Conservation (phyloP, 2,329 filamentous ascomycete genomes). For the Ceratocystiopsis minuta region DNA sequence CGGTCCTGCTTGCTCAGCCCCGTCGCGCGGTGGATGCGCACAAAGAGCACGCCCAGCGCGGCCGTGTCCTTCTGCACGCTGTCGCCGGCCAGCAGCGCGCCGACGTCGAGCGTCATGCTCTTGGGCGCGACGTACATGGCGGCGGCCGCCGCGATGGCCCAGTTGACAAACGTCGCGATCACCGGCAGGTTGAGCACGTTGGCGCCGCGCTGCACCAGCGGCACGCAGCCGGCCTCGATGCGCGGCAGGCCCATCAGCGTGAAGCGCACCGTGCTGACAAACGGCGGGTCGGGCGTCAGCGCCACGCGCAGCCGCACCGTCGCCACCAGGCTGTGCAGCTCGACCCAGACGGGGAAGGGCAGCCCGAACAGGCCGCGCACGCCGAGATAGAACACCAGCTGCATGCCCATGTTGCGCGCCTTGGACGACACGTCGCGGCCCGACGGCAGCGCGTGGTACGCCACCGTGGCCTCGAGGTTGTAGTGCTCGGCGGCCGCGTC, state of each 20-base stretch:
- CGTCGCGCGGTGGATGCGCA: constrained; percentile 74
- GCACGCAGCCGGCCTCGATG: constrained; percentile 73
- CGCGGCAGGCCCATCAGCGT: constrained; percentile 90
- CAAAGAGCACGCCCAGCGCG: constrained; percentile 77
- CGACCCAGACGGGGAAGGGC: constrained; percentile 70
- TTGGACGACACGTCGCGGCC: constrained; percentile 55
- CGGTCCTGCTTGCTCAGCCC: constrained; percentile 83
- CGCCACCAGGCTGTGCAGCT: constrained; percentile 77
- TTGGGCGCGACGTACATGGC: constrained; percentile 91
- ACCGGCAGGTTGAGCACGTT: constrained; percentile 83
- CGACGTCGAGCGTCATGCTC: constrained; percentile 78
- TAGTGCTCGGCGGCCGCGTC: constrained; percentile 87
- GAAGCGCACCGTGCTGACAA: constrained; percentile 79
- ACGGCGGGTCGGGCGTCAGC: constrained; percentile 78
- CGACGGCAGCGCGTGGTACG: constrained; percentile 73
- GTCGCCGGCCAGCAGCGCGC: constrained; percentile 80
- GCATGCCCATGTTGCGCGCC: constrained; percentile 93
- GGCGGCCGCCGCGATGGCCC: constrained; percentile 71
- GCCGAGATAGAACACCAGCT: constrained; percentile 83
- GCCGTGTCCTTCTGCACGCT: constrained; percentile 78
- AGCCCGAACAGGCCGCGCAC: constrained; percentile 78
- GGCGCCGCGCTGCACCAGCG: constrained; percentile 78
- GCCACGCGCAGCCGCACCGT: constrained; percentile 70
- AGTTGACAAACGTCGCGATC: constrained; percentile 94
- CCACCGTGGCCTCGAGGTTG: constrained; percentile 78